Evolutionary conservation across 805 yeast genomes (phyloP), one percentile per base, ranked within the genome.

Genomic region (Torulaspora delbrueckii): DNA sequence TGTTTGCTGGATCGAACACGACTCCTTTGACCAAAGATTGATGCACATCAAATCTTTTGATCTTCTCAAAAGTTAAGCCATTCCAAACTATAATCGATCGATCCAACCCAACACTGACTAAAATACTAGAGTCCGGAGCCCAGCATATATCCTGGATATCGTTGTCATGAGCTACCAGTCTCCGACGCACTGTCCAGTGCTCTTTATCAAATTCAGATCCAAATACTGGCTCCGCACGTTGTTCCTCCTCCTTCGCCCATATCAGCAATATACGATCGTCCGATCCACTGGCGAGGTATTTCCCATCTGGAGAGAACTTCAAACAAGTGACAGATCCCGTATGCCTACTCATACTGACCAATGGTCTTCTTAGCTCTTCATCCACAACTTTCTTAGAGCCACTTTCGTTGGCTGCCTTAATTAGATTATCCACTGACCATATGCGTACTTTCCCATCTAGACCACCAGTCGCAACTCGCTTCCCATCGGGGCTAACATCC

Each of bases 131-230:
- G 61, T 91, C 98, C 0, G 98, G 97, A 1, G 96, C 86, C 98
- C 99, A 93, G 35, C 96, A 95, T 54, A 93, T 82, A 66, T 93
- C 99, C 64, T 93, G 99, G 41, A 93, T 86, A 69, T 93, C 99
- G 61, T 91, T 93, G 53, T 93, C 98, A 65, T 93, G 99, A 1
- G 97, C 99, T 14, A 88, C 96, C 12, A 89, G 75, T 57, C 98
- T 76, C 57, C 87, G 87, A 14, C 96, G 71, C 1, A 91, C 97
- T 1, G 91, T 82, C 99, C 99, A 91, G 57, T 86, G 95, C 65
- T 91, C 99, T 45, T 79, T 59, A 56, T 89, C 96, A 40, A 78
- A 83, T 43, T 81, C 75, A 26, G 78, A 76, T 10, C 95, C 96
- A 68, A 86, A 84, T 50, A 79, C 81, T 6, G 73, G 72, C 42